Conservation (phyloP, 2,329 filamentous ascomycete genomes). For the Rosellinia necatrix region DNA sequence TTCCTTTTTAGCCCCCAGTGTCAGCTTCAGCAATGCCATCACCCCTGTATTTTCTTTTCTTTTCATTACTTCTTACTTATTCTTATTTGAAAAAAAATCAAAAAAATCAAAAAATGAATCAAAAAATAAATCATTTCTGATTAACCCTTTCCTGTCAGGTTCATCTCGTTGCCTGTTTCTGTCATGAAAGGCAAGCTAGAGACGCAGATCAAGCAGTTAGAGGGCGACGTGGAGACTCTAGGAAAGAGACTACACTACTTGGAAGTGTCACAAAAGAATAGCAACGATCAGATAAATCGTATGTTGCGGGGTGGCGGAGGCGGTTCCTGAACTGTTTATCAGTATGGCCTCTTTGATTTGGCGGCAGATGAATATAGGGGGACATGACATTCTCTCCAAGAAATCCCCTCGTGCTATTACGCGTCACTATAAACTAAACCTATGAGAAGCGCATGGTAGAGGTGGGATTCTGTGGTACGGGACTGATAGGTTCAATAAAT, state of each 20-base stretch:
- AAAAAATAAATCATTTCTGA: too few relatives aligned
- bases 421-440: conserved; percentile 1
- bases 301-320: conserved; percentile 64
- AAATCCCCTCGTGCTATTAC: too few relatives aligned
- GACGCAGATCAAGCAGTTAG: conserved; percentile 73
- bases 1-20: not conserved
- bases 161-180: conserved; percentile 75
- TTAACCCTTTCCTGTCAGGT: conserved; percentile 62
- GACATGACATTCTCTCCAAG: not conserved
- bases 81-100: too few relatives aligned
- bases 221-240: conserved; percentile 77
- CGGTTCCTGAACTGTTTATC: conserved; percentile 35
- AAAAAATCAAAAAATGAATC: too few relatives aligned
- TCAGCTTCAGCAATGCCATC: too few relatives aligned
- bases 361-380: too few relatives aligned
- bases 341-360: too few relatives aligned
- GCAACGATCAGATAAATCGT: conserved; percentile 85
- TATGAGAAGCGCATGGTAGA: not conserved
- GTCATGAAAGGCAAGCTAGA: conserved; percentile 77
- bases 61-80: too few relatives aligned
- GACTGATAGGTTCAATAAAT: not conserved
- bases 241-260: conserved; percentile 91
- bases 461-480: not conserved
- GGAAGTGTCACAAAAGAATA: conserved; percentile 95
- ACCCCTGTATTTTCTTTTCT: too few relatives aligned